Percentiles rank a stretch among this genome's conserved stretches.
Conservation (phyloP, 768 basidiomycete species). For the Russula griseocarnosa region DNA sequence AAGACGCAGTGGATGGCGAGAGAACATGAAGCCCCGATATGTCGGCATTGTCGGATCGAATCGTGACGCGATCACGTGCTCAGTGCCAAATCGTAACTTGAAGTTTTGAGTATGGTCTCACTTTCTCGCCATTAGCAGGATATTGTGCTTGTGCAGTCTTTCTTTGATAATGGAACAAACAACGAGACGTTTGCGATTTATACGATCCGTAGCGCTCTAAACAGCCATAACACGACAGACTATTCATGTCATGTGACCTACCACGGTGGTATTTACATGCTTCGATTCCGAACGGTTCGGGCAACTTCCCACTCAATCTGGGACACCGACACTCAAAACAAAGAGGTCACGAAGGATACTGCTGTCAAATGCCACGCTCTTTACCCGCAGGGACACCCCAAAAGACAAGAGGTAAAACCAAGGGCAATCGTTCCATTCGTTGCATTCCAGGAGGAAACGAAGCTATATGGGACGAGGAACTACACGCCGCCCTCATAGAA, state of each 20-base stretch:
- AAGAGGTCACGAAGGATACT: constrained; percentile 5
- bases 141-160: background rate
- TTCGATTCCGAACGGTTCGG: background rate
- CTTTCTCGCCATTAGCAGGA: background rate
- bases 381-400: constrained; percentile 17
- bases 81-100: background rate
- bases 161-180: background rate
- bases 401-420: constrained; percentile 20
- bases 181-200: background rate
- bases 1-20: background rate
- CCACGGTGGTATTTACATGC: background rate
- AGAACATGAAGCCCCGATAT: background rate
- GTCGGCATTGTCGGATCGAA: background rate
- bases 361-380: constrained; percentile 17
- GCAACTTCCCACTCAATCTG: constrained; percentile 2
- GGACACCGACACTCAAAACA: constrained; percentile 2
- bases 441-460: constrained; percentile 28
- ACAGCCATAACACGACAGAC: background rate
- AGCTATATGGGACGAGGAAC: constrained; percentile 28
- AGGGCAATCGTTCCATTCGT: constrained; percentile 27
- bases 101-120: background rate
- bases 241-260: background rate
- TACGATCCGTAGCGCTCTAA: background rate
- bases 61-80: constrained; percentile 1
- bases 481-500: constrained; percentile 26